Percentiles rank a stretch among this genome's conserved stretches.
These are phyloP conservation scores for Mycena rebaudengoi DNA, from an alignment of 768 basidiomycete species.

Conservation along the genomic window DNA sequence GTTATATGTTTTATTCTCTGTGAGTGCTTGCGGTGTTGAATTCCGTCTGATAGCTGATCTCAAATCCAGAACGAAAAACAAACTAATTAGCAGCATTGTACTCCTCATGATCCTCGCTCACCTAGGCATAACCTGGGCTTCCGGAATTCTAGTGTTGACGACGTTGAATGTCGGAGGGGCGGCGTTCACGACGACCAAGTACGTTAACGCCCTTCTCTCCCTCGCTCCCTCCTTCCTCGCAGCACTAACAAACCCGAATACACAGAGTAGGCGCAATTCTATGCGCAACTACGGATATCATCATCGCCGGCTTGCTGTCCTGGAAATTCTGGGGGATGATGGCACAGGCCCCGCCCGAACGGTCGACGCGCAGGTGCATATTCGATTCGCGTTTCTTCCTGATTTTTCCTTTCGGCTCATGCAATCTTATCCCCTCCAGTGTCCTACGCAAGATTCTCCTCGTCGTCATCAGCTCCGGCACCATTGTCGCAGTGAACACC, in stretches of 20 bases:
- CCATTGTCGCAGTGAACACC: neutral
- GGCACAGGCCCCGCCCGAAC: neutral
- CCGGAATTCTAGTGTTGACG: neutral
- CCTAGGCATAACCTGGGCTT: neutral
- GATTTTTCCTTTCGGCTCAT: neutral
- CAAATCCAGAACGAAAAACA: neutral
- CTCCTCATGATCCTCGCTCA: neutral
- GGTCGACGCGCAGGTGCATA: neutral
- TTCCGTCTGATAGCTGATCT: neutral
- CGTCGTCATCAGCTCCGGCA: constrained; percentile 6
- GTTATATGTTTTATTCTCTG: neutral
- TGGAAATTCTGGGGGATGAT: constrained; percentile 9
- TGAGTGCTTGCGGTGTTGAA: neutral
- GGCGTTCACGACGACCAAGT: neutral
- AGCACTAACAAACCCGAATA: neutral
- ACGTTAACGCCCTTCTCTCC: neutral
- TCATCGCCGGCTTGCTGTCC: neutral
- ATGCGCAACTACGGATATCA: constrained; percentile 6
- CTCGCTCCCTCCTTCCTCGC: no score
- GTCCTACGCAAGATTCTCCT: neutral
- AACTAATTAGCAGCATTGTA: neutral
- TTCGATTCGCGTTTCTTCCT: no score
- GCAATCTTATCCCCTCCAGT: neutral
- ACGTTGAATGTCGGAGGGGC: neutral
- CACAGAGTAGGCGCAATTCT: neutral